A percentile compares a stretch with the other conserved stretches of the same genome.
These are phyloP conservation scores for Penstemon barbatus DNA, from an alignment of 257 asterid genomes.

Conservation along the genomic window DNA sequence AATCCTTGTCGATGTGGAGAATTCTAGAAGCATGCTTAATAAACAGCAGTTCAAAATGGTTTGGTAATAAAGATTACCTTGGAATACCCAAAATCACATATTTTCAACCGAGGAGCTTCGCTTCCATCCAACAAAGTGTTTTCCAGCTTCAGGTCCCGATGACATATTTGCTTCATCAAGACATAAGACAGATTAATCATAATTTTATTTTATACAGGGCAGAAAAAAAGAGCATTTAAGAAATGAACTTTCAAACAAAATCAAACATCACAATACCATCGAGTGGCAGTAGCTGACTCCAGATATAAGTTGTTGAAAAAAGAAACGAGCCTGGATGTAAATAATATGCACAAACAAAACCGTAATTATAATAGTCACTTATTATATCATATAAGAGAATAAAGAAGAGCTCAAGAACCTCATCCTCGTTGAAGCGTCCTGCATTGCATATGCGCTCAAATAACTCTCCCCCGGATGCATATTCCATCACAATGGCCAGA, in stretches of 20 bases:
- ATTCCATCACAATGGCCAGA: conserved; percentile 93
- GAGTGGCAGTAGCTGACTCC: conserved; percentile 95
- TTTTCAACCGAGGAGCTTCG: conserved; percentile 86
- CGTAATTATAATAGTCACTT: not conserved
- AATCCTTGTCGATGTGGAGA: not conserved
- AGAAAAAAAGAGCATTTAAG: not conserved
- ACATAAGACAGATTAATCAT: conserved; percentile 24
- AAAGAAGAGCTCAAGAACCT: conserved; percentile 46
- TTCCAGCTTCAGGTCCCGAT: conserved; percentile 86
- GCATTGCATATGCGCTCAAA: conserved; percentile 82
- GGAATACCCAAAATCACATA: conserved; percentile 93
- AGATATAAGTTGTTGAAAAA: conserved; percentile 89
- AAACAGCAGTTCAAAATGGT: not conserved
- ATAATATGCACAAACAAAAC: not conserved
- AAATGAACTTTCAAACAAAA: conserved; percentile 15
- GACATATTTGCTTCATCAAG: conserved; percentile 76
- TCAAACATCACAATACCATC: conserved; percentile 47
- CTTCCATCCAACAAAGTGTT: conserved; percentile 90
- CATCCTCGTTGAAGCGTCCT: conserved; percentile 90
- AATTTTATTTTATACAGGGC: conserved; percentile 1
- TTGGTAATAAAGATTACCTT: conserved; percentile 49
- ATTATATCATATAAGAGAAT: not conserved
- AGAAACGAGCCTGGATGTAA: conserved; percentile 75
- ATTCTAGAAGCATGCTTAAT: conserved; percentile 1
- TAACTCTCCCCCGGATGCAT: conserved; percentile 94